Evolutionary conservation across 1,139 yeast genomes (phyloP).

Genomic region (Sugiyamaella sp.): DNA sequence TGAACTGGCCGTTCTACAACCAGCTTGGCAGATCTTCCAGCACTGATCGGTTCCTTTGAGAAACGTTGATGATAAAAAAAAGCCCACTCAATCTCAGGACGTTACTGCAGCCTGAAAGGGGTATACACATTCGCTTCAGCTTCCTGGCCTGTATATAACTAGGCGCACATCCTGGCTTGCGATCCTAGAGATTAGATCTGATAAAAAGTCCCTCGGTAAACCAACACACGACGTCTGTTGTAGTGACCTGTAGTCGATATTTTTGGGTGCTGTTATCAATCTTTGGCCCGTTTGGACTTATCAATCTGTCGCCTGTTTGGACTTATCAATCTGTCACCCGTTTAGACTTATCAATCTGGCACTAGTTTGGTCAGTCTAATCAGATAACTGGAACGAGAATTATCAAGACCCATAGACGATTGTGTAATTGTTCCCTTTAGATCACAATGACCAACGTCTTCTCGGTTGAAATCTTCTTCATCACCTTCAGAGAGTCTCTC

Average conservation of each 20-base stretch:
- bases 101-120: slow-evolving; percentile 1
- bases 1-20: not conserved
- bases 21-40: slow-evolving; percentile 10
- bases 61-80: slow-evolving; percentile 10
- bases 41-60: slow-evolving; percentile 7
- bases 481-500: slow-evolving; percentile 84
- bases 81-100: not conserved
- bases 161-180: slow-evolving; percentile 1
- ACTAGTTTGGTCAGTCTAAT: not conserved
- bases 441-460: slow-evolving; percentile 44
- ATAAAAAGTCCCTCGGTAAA: too few species aligned
- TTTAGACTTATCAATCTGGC: slow-evolving; percentile 4
- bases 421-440: not conserved
- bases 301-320: slow-evolving; percentile 10
- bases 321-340: not conserved
- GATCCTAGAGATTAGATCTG: slow-evolving; percentile 5
- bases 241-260: not conserved
- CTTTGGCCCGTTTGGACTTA: too few species aligned
- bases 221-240: too few species aligned
- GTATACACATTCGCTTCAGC: not conserved
- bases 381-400: too few species aligned
- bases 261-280: slow-evolving; percentile 5
- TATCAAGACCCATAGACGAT: too few species aligned
- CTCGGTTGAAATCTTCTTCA: slow-evolving; percentile 63
- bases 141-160: slow-evolving; percentile 9